A percentile compares a stretch with the other conserved stretches of the same genome.
Evolutionary conservation across 139 green algal genomes (phyloP).

Genomic region (Volvox africanus): DNA sequence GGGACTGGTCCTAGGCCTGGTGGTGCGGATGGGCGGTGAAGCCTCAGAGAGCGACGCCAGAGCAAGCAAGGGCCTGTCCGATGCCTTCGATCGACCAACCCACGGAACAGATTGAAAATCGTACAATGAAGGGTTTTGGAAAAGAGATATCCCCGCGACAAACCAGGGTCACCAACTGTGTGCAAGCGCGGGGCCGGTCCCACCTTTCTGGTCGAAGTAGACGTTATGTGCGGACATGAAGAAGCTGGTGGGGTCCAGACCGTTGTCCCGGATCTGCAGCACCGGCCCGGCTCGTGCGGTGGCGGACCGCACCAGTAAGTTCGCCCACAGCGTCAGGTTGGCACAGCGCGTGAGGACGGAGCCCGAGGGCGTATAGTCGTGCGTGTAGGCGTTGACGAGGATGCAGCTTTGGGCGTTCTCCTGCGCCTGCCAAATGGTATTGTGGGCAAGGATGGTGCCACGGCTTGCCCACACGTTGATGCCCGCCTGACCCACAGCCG

Average conservation of each 20-base stretch:
- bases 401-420: constrained; percentile 24
- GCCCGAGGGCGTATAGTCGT: constrained; percentile 22
- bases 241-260: constrained; percentile 1
- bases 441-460: constrained; percentile 26
- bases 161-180: too few relatives aligned
- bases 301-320: constrained; percentile 22
- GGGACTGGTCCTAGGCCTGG: not conserved
- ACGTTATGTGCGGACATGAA: constrained; percentile 25
- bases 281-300: constrained; percentile 31
- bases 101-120: too few relatives aligned
- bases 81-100: too few relatives aligned
- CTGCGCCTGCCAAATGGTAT: constrained; percentile 46
- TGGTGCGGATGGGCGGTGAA: not conserved
- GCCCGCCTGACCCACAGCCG: constrained; percentile 5
- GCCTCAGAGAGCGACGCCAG: too few relatives aligned
- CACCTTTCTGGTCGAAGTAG: constrained; percentile 39
- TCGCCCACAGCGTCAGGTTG: constrained; percentile 11
- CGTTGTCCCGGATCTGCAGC: constrained; percentile 28
- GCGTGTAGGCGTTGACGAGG: constrained; percentile 6
- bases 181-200: not conserved
- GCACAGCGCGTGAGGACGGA: not conserved
- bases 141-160: too few relatives aligned
- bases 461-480: constrained; percentile 32
- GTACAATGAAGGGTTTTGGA: too few relatives aligned
- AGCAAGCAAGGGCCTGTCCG: too few relatives aligned